Evolutionary conservation across 352 stramenopile genomes (phyloP).

Genomic region (Phytophthora podocarpi): DNA sequence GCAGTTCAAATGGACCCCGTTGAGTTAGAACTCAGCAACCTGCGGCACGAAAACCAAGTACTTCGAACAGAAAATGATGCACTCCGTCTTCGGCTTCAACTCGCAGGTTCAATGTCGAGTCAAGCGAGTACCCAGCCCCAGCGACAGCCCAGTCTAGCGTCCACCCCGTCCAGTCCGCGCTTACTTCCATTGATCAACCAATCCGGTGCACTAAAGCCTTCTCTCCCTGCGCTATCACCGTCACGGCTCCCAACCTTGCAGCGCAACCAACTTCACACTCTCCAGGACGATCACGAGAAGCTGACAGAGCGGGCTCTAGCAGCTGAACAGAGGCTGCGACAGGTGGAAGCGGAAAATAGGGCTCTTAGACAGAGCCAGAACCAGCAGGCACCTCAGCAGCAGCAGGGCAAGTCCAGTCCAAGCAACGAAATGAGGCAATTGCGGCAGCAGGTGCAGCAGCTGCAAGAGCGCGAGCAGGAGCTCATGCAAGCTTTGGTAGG

Average conservation of each 20-base stretch:
- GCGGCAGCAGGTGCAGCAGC: constrained; percentile 62
- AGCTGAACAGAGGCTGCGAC: constrained; percentile 34
- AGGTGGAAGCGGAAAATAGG: constrained; percentile 60
- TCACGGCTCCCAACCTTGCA: constrained; percentile 5
- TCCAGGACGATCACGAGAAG: constrained; percentile 74
- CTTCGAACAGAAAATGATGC: constrained; percentile 64
- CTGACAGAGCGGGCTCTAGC: constrained; percentile 35
- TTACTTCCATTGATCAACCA: constrained; percentile 32
- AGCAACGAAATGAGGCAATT: constrained; percentile 43
- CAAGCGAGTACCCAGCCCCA: constrained; percentile 4
- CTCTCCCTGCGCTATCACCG: constrained; percentile 10
- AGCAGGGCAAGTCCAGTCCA: constrained; percentile 19
- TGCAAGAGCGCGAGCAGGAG: constrained; percentile 81
- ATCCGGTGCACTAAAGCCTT: constrained; percentile 3
- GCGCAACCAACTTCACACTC: constrained; percentile 55
- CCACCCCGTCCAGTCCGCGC: constrained; percentile 30
- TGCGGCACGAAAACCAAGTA: constrained; percentile 71
- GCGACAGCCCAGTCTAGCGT: constrained; percentile 27
- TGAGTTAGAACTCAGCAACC: constrained; percentile 58
- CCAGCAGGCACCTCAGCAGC: constrained; percentile 16
- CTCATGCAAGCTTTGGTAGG: constrained; percentile 81
- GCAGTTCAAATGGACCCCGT: constrained; percentile 71
- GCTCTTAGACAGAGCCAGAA: constrained; percentile 27
- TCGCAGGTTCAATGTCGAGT: constrained; percentile 22
- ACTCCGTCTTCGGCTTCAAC: constrained; percentile 55